Evolutionary conservation across 2,329 filamentous ascomycete genomes (phyloP), one percentile per base, ranked within the genome.

Genomic region (Neurospora crassa): DNA sequence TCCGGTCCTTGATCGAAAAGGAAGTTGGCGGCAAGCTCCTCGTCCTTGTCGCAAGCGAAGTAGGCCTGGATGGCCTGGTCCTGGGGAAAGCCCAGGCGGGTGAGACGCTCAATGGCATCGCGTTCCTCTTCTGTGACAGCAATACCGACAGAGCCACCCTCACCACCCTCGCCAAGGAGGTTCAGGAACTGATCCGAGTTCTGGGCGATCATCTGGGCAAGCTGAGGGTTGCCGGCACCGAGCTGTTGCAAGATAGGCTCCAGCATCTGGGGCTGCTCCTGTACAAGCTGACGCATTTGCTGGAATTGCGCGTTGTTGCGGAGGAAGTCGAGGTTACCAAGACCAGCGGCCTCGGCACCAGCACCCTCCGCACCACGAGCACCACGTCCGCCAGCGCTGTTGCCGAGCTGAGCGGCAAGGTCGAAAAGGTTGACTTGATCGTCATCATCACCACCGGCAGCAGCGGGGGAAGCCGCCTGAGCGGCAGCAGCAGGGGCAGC

Each of bases 11-110:
- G 94, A 78, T 99, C 96, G 79, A 99, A 99, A 72, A 99, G 86
- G 82, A 97, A 98, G 83, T 99, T 99, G 74, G 96, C 96, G 0
- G 96, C 96, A 69, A 99, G 87, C 82, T 99, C 96, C 83, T 99
- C 96, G 81, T 99, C 98, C 88, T 98, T 99, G 83, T 99, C 96
- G 82, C 96, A 99, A 42, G 96, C 96, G 80, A 99, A 99, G 84
- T 98, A 99, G 37, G 96, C 96, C 83, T 99, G 95, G 76, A 98
- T 97, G 69, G 96, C 96, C 77, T 94, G 89, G 77, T 98, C 94
- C 72, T 94, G 90, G 77, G 95, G 90, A 80, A 99, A 99, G 43
- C 96, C 96, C 67, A 99, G 90, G 74, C 92, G 91, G 83, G 93
- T 97, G 79, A 99, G 86, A 80, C 96, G 89, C 84, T 99, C 96